Evolutionary conservation across 306 rosid genomes (phyloP).

Genomic region (Trichosanthes cucumerina): DNA sequence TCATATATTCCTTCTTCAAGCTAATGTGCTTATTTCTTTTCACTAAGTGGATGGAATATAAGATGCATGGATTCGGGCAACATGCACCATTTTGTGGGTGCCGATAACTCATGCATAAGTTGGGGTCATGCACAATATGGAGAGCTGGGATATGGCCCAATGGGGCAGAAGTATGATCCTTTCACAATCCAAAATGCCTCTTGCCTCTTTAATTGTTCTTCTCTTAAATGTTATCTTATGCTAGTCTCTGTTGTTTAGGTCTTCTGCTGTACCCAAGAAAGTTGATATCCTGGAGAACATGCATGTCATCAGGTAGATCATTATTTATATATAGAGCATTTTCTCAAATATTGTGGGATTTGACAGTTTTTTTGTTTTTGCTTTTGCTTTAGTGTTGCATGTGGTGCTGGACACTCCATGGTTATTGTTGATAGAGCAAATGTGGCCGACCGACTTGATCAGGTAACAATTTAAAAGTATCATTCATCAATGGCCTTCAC

Average conservation of each 20-base stretch:
- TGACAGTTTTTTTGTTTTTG: slow-evolving; percentile 11
- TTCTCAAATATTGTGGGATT: neutral
- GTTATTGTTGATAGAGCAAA: slow-evolving; percentile 70
- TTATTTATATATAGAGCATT: neutral
- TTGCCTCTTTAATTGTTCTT: neutral
- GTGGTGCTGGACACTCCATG: slow-evolving; percentile 87
- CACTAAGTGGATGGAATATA: slow-evolving; percentile 80
- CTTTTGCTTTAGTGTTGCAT: slow-evolving; percentile 65
- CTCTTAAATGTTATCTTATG: neutral
- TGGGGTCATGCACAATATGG: slow-evolving; percentile 99
- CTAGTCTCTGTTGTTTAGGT: slow-evolving; percentile 33
- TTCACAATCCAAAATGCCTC: neutral
- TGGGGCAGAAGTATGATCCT: slow-evolving; percentile 74
- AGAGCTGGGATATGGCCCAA: slow-evolving; percentile 96
- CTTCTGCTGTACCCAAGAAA: slow-evolving; percentile 87
- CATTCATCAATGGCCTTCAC: neutral
- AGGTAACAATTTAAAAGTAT: slow-evolving; percentile 35
- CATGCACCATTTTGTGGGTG: slow-evolving; percentile 98
- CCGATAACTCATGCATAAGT: slow-evolving; percentile 92
- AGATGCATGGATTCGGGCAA: slow-evolving; percentile 98
- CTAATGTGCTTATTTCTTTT: neutral
- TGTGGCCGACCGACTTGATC: slow-evolving; percentile 66
- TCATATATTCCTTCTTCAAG: neutral
- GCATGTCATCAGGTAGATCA: slow-evolving; percentile 66
- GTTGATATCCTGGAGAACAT: slow-evolving; percentile 90